A percentile compares a stretch with the other conserved stretches of the same genome.
Conservation (phyloP, 805 yeast genomes). For the Komagataella pastoris region DNA sequence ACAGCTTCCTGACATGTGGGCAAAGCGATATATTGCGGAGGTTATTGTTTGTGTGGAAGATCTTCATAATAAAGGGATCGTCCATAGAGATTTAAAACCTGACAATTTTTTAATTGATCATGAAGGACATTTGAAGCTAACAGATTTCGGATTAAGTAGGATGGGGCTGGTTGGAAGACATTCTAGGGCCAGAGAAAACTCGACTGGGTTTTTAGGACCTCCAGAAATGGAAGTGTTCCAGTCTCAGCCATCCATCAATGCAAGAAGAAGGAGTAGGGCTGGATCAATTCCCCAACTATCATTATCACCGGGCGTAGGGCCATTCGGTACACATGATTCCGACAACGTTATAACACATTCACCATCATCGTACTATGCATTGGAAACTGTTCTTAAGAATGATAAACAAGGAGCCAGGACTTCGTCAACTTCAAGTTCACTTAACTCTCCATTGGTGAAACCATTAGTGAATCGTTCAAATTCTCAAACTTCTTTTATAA, state of each 20-base stretch:
- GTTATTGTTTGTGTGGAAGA: constrained; percentile 84
- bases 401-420: constrained; percentile 1
- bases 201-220: neutral
- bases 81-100: constrained; percentile 92
- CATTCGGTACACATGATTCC: neutral
- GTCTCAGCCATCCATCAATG: constrained; percentile 6
- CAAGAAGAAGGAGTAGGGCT: constrained; percentile 27
- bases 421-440: constrained; percentile 24
- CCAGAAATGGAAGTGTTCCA: neutral
- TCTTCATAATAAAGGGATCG: constrained; percentile 76
- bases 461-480: constrained; percentile 34
- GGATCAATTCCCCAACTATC: constrained; percentile 30
- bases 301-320: constrained; percentile 25
- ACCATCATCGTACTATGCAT: neutral
- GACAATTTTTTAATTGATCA: constrained; percentile 82
- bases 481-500: constrained; percentile 44
- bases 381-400: neutral
- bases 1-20: constrained; percentile 77
- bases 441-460: constrained; percentile 33
- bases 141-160: constrained; percentile 90
- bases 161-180: constrained; percentile 84
- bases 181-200: constrained; percentile 3
- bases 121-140: constrained; percentile 79
- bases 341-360: constrained; percentile 1
- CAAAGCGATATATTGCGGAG: constrained; percentile 75